Conservation (phyloP, 345 rosid species). For the Diplotaxis tenuifolia region DNA sequence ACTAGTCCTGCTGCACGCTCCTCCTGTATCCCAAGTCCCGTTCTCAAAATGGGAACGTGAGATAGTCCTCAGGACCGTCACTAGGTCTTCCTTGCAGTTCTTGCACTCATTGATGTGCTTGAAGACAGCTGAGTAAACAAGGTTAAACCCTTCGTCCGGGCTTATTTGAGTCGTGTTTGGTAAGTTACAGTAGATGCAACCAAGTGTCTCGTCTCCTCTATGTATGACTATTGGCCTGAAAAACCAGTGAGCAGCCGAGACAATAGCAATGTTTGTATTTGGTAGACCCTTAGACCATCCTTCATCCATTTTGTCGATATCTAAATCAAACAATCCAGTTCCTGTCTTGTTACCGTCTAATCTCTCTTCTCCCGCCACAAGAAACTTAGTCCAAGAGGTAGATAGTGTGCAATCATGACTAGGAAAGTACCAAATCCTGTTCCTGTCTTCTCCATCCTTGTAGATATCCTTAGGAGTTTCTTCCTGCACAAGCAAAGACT, state of each 20-base stretch:
- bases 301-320: slow-evolving; percentile 49
- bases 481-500: slow-evolving; percentile 44
- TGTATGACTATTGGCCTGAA: slow-evolving; percentile 61
- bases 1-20: slow-evolving; percentile 55
- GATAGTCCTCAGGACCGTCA: slow-evolving; percentile 64
- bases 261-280: slow-evolving; percentile 47
- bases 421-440: slow-evolving; percentile 67
- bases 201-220: slow-evolving; percentile 36
- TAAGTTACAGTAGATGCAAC: slow-evolving; percentile 65
- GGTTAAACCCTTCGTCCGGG: slow-evolving; percentile 41
- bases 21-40: slow-evolving; percentile 78
- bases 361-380: slow-evolving; percentile 54
- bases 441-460: slow-evolving; percentile 56
- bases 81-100: slow-evolving; percentile 35
- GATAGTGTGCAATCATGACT: slow-evolving; percentile 63
- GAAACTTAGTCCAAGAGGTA: slow-evolving; percentile 60
- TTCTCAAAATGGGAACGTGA: slow-evolving; percentile 88
- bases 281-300: slow-evolving; percentile 47
- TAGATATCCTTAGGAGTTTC: slow-evolving; percentile 54
- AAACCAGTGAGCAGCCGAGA: slow-evolving; percentile 80
- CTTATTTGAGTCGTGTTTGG: slow-evolving; percentile 46
- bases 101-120: slow-evolving; percentile 41
- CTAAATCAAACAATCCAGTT: slow-evolving; percentile 46
- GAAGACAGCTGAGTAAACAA: slow-evolving; percentile 53
- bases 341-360: slow-evolving; percentile 42